Percentiles rank a stretch among this genome's conserved stretches.
phyloP scores from a whole-genome alignment of 805 yeast genomes.

The Starmerella bombi region DNA sequence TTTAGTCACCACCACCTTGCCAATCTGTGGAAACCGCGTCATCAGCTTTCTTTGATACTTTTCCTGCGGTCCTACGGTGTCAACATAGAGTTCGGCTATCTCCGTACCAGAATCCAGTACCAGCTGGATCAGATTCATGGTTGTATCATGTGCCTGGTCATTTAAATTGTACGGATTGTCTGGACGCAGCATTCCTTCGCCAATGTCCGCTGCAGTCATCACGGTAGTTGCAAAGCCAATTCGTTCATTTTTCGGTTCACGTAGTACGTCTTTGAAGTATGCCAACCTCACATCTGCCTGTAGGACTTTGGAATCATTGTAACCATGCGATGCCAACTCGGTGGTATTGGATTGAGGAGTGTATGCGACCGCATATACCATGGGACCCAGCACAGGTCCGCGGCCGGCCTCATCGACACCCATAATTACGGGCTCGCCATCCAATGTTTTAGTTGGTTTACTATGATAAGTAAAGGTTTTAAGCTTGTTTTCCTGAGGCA shows the following conservation, averaged over 20 bases:
- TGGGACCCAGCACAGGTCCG: constrained; percentile 95
- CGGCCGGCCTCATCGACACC: constrained; percentile 99
- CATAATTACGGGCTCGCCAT: constrained; percentile 31
- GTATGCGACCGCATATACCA: constrained; percentile 89
- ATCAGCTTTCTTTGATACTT: constrained; percentile 67
- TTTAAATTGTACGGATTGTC: constrained; percentile 61
- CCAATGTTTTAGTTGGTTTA: constrained; percentile 2
- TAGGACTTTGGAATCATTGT: constrained; percentile 85
- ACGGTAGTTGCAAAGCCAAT: constrained; percentile 83
- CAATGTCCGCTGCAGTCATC: constrained; percentile 76
- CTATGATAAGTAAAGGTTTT: constrained; percentile 21
- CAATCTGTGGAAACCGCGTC: constrained; percentile 49
- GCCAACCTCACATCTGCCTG: constrained; percentile 56
- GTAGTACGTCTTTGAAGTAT: constrained; percentile 32
- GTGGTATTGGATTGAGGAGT: constrained; percentile 43
- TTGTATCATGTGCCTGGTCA: constrained; percentile 93
- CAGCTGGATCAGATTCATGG: constrained; percentile 61
- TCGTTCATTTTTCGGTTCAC: constrained; percentile 26
- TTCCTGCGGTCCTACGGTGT: constrained; percentile 93
- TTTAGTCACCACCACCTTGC: constrained; percentile 66
- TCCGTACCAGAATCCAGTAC: constrained; percentile 50
- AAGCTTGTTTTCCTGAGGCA: constrained; percentile 13
- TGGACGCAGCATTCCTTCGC: constrained; percentile 73
- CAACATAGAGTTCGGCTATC: constrained; percentile 66
- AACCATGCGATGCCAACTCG: constrained; percentile 50